Evolutionary conservation across 148 eudicot species (phyloP), one percentile per base, ranked within the genome.

Genomic region (Cornus florida): DNA sequence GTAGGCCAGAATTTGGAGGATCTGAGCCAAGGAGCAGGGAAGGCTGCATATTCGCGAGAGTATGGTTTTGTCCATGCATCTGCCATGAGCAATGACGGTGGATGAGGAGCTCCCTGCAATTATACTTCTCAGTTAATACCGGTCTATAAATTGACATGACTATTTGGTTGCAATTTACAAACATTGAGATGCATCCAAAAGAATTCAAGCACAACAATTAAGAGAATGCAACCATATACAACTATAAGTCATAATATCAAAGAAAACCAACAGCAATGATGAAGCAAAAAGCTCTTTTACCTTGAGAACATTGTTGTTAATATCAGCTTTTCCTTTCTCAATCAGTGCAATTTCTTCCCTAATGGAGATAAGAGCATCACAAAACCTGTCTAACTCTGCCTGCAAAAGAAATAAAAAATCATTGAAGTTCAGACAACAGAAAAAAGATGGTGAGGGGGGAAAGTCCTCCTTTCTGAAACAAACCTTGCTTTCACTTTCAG

Each of bases 401-500:
- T 96, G 90, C 60, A 77, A 74, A 74, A 50, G 78, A 74, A 73
- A 73, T 69, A 79, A 74, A 31, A n/a, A 22, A 16, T 41, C 10
- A 70, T 60, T 65, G 75, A 13, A 70, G 13, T 69, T 70, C 39
- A 65, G 77, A 59, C 69, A 66, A 57, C 6, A 5, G 33, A 59
- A 14, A 74, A 31, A 67, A 43, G 56, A 78, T 71, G 7, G 56
- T 4, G 41, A 62, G 33, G 33, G 33, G n/a, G 20, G 23, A 9
- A 76, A 65, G 75, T 24, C 20, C 68, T 16, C 38, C 70, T 35
- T 31, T 9, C 67, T 33, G 19, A 19, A 23, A 19, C 38, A 68
- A 81, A 93, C 99, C 97, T 91, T 96, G 98, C 99, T 96, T 85
- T 96, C 99, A 83, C 99, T 96, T 86, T 96, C 99, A 50, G 99